A percentile compares a stretch with the other conserved stretches of the same genome.
phyloP scores from a whole-genome alignment of 1,284 basidiomycete genomes.

The Boletus semigastroideus region DNA sequence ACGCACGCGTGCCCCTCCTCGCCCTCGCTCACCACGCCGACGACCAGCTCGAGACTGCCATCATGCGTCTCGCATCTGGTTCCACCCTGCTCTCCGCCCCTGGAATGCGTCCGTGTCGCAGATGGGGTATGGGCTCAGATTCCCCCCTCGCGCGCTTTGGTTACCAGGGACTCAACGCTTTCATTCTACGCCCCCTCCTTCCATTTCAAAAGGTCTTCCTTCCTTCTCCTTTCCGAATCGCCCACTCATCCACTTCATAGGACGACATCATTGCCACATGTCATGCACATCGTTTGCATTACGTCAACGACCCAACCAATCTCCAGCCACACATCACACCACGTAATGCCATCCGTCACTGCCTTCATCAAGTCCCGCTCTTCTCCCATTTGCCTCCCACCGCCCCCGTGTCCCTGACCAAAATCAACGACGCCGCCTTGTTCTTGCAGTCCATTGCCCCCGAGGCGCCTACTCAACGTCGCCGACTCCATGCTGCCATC shows the following conservation, averaged over 20 bases:
- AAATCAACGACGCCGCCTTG: conserved; percentile 33
- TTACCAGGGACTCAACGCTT: conserved; percentile 56
- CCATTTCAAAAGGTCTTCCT: conserved; percentile 59
- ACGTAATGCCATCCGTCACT: conserved; percentile 65
- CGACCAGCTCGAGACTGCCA: conserved; percentile 75
- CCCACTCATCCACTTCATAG: conserved; percentile 37
- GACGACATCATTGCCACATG: conserved; percentile 76
- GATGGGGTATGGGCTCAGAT: conserved; percentile 73
- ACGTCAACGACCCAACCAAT: conserved; percentile 67
- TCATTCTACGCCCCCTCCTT: conserved; percentile 70
- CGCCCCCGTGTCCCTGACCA: conserved; percentile 31
- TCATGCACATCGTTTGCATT: conserved; percentile 55
- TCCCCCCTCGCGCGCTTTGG: conserved; percentile 44
- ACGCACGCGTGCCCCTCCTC: conserved; percentile 39
- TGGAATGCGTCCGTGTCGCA: conserved; percentile 62
- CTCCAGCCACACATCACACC: conserved; percentile 67
- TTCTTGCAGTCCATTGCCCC: conserved; percentile 28
- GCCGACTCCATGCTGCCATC: conserved; percentile 39
- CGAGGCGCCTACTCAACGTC: conserved; percentile 32
- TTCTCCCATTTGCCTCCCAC: conserved; percentile 29
- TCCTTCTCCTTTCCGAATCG: neutral
- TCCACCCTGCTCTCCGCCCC: conserved; percentile 47
- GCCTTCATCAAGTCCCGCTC: conserved; percentile 26
- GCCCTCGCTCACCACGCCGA: conserved; percentile 75
- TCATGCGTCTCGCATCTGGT: conserved; percentile 64